A percentile compares a stretch with the other conserved stretches of the same genome.
Evolutionary conservation across 345 rosid species (phyloP).

Genomic region (Corchorus capsularis): DNA sequence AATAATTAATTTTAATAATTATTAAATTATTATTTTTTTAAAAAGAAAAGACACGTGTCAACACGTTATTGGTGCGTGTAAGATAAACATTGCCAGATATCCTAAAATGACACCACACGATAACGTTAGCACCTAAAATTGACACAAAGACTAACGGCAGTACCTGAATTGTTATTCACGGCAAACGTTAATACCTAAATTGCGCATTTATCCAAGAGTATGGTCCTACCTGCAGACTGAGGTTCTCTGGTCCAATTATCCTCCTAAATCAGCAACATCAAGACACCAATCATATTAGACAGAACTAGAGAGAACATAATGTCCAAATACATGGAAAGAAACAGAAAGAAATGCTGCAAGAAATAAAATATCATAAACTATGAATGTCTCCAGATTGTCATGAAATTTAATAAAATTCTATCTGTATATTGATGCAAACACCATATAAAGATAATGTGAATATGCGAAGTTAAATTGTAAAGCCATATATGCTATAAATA

Average conservation of each 20-base stretch:
- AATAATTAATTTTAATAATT: too few species aligned
- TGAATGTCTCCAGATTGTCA: background rate
- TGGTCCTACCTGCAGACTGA: slow-evolving; percentile 32
- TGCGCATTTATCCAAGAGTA: too few species aligned
- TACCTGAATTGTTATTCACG: too few species aligned
- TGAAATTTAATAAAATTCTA: background rate
- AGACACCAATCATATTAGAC: background rate
- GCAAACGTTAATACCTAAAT: too few species aligned
- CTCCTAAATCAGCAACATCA: slow-evolving; percentile 32
- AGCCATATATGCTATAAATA: background rate
- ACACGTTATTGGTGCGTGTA: too few species aligned
- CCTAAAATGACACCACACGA: too few species aligned
- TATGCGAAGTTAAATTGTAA: background rate
- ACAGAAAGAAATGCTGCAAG: background rate
- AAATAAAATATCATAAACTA: background rate
- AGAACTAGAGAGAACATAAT: background rate
- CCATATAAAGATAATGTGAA: too few species aligned
- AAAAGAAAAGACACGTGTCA: too few species aligned
- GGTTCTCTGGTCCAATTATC: slow-evolving; percentile 37
- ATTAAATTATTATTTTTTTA: too few species aligned
- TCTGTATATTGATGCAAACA: background rate
- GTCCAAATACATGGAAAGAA: slow-evolving; percentile 5
- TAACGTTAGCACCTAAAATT: too few species aligned
- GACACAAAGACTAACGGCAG: too few species aligned
- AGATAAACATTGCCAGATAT: too few species aligned